Evolutionary conservation across 176 grass and related monocot genomes (phyloP), one percentile per base, ranked within the genome.

Genomic region (Oryza rufipogon): DNA sequence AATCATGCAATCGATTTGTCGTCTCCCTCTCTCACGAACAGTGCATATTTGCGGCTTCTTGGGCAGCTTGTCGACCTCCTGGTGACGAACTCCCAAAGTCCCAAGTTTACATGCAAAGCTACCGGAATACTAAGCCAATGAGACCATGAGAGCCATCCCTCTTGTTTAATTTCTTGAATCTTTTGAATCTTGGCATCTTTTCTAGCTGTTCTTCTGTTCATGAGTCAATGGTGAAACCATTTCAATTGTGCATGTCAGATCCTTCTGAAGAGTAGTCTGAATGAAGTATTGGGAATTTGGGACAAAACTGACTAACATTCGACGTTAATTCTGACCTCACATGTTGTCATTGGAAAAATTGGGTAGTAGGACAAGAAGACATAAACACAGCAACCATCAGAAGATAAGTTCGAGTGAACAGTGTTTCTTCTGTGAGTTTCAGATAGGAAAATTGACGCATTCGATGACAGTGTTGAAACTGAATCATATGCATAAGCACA

Each of bases 61-160:
- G 70, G 81, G 70, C 36, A 34, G 82, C 26, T 32, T 80, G 70
- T 89, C 76, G 39, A 67, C 75, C 64, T 38, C 75, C 64, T 60
- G 78, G 12, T 58, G 54, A 58, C 38, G 48, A 17, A 5, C 25
- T 45, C 11, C 28, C 69, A 25, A 10, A 5, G 17, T 45, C 11
- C 28, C 70, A 25, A 10, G 64, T 61, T 61, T 76, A 80, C 81
- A 69, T 63, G 75, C 76, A 48, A 54, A 46, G 49, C 36, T 38
- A 33, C 10, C 13, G 60, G 25, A 68, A 33, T 56, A 66, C 58
- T 2, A 33, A 17, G 38, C 15, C 11, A 44, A 73, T 20, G 75
- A 74, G 61, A 28, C 75, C 47, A 32, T 15, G 70, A 16, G 39
- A 85, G 33, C 64, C 76, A 45, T 48, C 63, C 10, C 63, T 84